These are phyloP conservation scores for Penicillium arizonense DNA, from an alignment of 495 filamentous ascomycete species.

Conservation along the genomic window DNA sequence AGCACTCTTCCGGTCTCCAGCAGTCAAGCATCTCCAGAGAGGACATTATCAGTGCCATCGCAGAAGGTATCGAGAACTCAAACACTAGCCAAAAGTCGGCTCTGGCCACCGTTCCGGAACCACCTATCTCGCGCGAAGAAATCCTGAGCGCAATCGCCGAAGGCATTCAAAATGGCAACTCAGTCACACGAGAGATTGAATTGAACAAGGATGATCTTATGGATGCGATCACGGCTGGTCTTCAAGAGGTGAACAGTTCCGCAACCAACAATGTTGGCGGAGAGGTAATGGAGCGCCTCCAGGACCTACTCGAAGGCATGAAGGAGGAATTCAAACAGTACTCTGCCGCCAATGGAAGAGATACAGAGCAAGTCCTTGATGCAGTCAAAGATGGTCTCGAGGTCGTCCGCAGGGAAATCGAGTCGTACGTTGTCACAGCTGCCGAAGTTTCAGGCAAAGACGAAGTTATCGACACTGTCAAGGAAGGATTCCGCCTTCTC, in stretches of 20 bases:
- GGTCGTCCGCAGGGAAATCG: constrained; percentile 73
- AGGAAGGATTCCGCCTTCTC: constrained; percentile 68
- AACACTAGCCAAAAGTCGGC: constrained; percentile 15
- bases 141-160: constrained; percentile 58
- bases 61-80: constrained; percentile 17
- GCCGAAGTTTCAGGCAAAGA: constrained; percentile 67
- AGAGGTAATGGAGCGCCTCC: constrained; percentile 69
- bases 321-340: constrained; percentile 73
- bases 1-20: background rate
- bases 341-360: constrained; percentile 67
- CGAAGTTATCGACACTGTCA: constrained; percentile 74
- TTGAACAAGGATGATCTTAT: constrained; percentile 63
- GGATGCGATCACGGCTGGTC: constrained; percentile 61
- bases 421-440: constrained; percentile 70
- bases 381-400: constrained; percentile 84
- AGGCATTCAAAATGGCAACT: constrained; percentile 50
- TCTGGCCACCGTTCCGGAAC: constrained; percentile 21
- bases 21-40: constrained; percentile 33
- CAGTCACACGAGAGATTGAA: constrained; percentile 54
- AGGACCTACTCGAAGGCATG: constrained; percentile 73
- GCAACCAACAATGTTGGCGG: constrained; percentile 53
- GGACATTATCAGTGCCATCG: constrained; percentile 40
- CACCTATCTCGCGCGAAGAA: constrained; percentile 47
- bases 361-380: constrained; percentile 80
- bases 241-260: constrained; percentile 49